phyloP scores from a whole-genome alignment of 2,329 filamentous ascomycete genomes.

The Berkeleyomyces rouxiae region DNA sequence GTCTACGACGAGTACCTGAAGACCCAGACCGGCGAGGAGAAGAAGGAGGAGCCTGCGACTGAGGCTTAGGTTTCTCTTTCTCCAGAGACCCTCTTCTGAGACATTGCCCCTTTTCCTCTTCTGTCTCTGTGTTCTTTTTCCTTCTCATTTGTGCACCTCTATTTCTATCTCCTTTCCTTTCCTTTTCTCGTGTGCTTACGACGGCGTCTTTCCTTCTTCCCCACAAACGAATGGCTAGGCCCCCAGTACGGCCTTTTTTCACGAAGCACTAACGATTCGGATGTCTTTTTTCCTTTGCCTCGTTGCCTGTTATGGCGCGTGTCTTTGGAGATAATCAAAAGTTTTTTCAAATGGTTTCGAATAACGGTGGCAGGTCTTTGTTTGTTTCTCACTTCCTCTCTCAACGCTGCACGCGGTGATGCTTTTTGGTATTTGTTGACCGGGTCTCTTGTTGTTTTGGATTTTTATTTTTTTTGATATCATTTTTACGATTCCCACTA shows the following conservation, averaged over 20 bases:
- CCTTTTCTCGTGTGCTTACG: slow-evolving; percentile 3
- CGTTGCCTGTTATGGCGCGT: neutral
- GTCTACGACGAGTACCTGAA: slow-evolving; percentile 99
- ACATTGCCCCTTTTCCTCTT: slow-evolving; percentile 2
- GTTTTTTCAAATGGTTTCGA: slow-evolving; percentile 9
- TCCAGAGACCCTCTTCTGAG: slow-evolving; percentile 16
- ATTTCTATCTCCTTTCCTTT: neutral
- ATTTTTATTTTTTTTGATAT: slow-evolving; percentile 10
- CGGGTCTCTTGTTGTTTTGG: neutral
- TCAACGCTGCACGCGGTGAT: slow-evolving; percentile 2
- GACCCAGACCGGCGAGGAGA: slow-evolving; percentile 44
- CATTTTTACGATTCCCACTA: slow-evolving; percentile 7
- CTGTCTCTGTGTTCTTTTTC: neutral
- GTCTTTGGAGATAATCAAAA: slow-evolving; percentile 3
- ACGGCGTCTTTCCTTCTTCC: slow-evolving; percentile 2
- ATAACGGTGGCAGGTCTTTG: slow-evolving; percentile 12
- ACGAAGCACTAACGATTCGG: slow-evolving; percentile 9
- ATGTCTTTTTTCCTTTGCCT: slow-evolving; percentile 2
- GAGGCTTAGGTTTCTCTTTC: slow-evolving; percentile 23
- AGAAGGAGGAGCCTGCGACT: slow-evolving; percentile 29
- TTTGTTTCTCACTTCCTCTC: slow-evolving; percentile 7
- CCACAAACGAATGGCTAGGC: slow-evolving; percentile 6
- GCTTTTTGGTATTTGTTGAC: slow-evolving; percentile 3
- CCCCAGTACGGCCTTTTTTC: slow-evolving; percentile 1
- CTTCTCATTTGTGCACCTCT: neutral